Conservation (phyloP, 257 asterid species). For the Linaria vulgaris region DNA sequence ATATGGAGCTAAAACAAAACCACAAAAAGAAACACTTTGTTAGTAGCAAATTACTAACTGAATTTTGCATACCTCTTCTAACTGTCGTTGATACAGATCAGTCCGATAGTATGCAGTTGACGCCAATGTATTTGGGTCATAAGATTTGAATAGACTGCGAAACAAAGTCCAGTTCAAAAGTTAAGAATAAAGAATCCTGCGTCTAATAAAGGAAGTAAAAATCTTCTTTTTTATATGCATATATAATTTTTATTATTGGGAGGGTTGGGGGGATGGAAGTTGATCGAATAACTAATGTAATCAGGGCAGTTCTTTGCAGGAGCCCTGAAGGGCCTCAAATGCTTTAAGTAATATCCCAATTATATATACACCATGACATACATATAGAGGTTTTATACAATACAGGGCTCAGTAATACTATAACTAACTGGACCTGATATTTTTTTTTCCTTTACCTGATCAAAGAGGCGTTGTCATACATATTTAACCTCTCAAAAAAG, state of each 20-base stretch:
- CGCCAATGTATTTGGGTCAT: conserved; percentile 72
- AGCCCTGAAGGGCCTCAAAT: conserved; percentile 23
- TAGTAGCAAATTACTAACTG: conserved; percentile 13
- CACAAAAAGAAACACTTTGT: conserved; percentile 7
- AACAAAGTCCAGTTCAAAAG: conserved; percentile 26
- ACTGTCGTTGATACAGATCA: conserved; percentile 65
- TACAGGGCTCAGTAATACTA: too few species aligned
- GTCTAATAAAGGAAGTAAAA: conserved; percentile 6
- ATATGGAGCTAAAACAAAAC: conserved; percentile 21
- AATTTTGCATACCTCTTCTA: conserved; percentile 64
- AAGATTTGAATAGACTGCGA: conserved; percentile 86
- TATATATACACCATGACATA: background rate
- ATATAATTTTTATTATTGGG: too few species aligned
- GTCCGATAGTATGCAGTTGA: conserved; percentile 87
- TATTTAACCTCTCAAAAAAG: conserved; percentile 93
- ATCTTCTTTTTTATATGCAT: too few species aligned
- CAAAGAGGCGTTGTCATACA: conserved; percentile 87
- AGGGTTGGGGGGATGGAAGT: too few species aligned
- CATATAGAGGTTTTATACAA: too few species aligned
- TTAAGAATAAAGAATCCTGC: conserved; percentile 8
- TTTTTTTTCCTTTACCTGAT: conserved; percentile 60
- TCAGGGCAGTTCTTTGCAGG: conserved; percentile 10
- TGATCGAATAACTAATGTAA: conserved; percentile 11
- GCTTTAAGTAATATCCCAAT: background rate
- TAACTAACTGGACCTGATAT: too few species aligned